A percentile compares a stretch with the other conserved stretches of the same genome.
Conservation (phyloP, 345 rosid genomes). For the Syzygium aqueum region DNA sequence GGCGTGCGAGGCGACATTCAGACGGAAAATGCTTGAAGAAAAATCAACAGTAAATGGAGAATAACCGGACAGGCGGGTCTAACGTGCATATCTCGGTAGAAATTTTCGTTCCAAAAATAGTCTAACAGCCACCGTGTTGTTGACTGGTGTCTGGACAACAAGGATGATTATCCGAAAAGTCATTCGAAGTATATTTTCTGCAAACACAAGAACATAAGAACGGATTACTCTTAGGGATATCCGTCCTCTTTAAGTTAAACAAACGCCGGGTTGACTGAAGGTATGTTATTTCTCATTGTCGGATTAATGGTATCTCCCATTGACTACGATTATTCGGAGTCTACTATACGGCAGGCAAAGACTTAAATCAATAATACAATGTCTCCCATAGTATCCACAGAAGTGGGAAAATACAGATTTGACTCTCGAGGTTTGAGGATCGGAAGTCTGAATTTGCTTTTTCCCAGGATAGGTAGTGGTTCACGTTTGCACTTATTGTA, state of each 20-base stretch:
- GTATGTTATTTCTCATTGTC: not conserved
- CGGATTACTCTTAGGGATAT: not conserved
- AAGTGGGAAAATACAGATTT: not conserved
- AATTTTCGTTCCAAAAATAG: not conserved
- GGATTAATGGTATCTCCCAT: not conserved
- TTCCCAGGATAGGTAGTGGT: not conserved
- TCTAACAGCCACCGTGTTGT: not conserved
- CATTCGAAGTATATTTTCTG: too few species aligned
- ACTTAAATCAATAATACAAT: not conserved
- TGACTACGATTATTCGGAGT: not conserved
- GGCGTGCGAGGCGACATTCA: not conserved
- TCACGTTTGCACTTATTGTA: not conserved
- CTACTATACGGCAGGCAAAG: not conserved
- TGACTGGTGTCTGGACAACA: not conserved
- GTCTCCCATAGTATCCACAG: not conserved
- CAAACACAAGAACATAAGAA: not conserved
- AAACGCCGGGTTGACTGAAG: not conserved
- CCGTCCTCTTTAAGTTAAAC: too few species aligned
- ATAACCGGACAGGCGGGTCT: not conserved
- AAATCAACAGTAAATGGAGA: not conserved
- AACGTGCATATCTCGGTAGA: not conserved
- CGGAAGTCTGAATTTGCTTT: not conserved
- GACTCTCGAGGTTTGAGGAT: not conserved
- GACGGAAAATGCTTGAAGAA: not conserved
- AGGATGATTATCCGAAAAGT: not conserved